Percentiles rank a stretch among this genome's conserved stretches.
Evolutionary conservation across 1,284 basidiomycete genomes (phyloP).

Genomic region (Neotropicomus parvogracilis): DNA sequence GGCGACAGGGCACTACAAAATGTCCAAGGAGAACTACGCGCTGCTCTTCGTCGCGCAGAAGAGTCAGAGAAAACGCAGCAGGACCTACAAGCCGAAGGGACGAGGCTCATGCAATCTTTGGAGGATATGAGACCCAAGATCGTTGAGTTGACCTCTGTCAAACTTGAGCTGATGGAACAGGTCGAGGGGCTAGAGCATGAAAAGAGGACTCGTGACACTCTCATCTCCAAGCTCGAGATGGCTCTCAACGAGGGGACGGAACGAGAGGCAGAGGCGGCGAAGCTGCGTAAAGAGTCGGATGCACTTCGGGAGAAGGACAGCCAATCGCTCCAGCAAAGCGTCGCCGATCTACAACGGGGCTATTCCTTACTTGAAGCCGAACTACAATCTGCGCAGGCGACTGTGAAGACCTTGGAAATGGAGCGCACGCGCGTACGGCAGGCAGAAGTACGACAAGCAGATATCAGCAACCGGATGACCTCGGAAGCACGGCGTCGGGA

Average conservation of each 20-base stretch:
- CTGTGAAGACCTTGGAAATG: constrained; percentile 52
- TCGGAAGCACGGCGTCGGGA: constrained; percentile 40
- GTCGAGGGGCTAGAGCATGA: constrained; percentile 52
- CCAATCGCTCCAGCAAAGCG: constrained; percentile 43
- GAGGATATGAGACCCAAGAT: constrained; percentile 84
- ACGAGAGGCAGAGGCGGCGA: constrained; percentile 44
- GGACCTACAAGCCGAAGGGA: constrained; percentile 70
- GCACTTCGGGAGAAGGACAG: constrained; percentile 50
- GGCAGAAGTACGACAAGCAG: constrained; percentile 46
- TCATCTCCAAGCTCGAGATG: constrained; percentile 60
- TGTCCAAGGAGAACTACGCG: constrained; percentile 57
- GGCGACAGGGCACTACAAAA: constrained; percentile 57
- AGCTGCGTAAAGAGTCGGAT: constrained; percentile 41
- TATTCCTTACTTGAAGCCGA: constrained; percentile 62
- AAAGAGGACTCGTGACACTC: constrained; percentile 51
- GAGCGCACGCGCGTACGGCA: constrained; percentile 57
- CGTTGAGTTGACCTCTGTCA: constrained; percentile 68
- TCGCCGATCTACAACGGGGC: constrained; percentile 58
- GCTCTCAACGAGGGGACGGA: constrained; percentile 51
- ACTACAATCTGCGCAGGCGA: constrained; percentile 49
- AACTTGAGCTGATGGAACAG: constrained; percentile 63
- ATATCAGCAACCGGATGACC: constrained; percentile 28
- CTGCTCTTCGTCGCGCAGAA: constrained; percentile 61
- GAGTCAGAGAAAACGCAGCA: constrained; percentile 68
- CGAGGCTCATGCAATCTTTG: constrained; percentile 66